Conservation (phyloP, 345 rosid species). For the Populus euphratica region DNA sequence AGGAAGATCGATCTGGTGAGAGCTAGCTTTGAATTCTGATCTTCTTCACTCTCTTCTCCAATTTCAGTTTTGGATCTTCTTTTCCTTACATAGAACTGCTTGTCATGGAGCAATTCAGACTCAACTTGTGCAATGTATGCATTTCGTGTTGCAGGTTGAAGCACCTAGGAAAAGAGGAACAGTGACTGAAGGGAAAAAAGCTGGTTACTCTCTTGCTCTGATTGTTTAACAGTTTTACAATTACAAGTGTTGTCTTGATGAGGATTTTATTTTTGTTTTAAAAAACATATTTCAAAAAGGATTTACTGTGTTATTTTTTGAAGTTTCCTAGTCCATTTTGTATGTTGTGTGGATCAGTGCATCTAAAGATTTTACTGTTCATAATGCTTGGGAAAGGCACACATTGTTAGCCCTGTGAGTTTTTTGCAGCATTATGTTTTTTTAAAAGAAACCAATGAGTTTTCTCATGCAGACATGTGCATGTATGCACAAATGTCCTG, state of each 20-base stretch:
- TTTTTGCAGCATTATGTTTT: too few relatives aligned
- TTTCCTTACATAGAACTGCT: not conserved
- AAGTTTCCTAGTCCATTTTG: too few relatives aligned
- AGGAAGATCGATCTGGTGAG: conserved; percentile 37
- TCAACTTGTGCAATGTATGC: conserved; percentile 1
- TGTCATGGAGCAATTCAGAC: not conserved
- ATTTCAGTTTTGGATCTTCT: not conserved
- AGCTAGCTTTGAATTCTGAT: conserved; percentile 16
- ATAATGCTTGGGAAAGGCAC: too few relatives aligned
- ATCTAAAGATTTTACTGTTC: too few relatives aligned
- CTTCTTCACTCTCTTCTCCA: not conserved
- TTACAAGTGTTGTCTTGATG: too few relatives aligned
- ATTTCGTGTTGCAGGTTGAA: conserved; percentile 31
- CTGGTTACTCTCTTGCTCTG: conserved; percentile 15
- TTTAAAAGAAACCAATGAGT: too few relatives aligned
- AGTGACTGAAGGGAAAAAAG: conserved; percentile 22
- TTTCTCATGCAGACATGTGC: too few relatives aligned
- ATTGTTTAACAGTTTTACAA: not conserved
- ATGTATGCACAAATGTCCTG: too few relatives aligned
- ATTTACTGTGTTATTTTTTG: not conserved
- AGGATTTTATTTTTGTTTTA: not conserved
- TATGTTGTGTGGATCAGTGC: too few relatives aligned
- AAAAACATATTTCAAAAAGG: not conserved
- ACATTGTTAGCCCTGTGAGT: too few relatives aligned
- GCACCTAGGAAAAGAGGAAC: conserved; percentile 37